Conservation (phyloP, 139 green algal genomes). For the Edaphochlamys debaryana region DNA sequence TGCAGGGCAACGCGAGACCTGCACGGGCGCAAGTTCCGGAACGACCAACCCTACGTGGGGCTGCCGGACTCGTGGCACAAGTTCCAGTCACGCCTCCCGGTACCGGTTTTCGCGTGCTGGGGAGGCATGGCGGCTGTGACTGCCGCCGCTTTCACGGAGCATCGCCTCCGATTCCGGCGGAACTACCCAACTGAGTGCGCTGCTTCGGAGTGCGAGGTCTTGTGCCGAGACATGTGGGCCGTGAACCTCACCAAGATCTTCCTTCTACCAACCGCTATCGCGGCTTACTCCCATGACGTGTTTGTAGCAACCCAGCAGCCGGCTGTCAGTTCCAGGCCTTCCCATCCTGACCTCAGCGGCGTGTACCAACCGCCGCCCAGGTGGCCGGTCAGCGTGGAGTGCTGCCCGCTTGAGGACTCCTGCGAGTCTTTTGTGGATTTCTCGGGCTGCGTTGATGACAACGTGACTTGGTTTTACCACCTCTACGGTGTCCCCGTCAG, state of each 20-base stretch:
- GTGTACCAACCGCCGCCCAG: too few species aligned
- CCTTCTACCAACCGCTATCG: conserved; percentile 48
- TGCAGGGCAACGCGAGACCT: too few species aligned
- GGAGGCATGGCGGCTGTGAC: conserved; percentile 56
- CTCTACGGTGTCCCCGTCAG: neutral
- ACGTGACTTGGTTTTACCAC: neutral
- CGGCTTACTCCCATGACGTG: conserved; percentile 28
- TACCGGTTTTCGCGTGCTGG: conserved; percentile 60
- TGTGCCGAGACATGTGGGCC: conserved; percentile 54
- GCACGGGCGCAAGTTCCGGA: too few species aligned
- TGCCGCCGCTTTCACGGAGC: conserved; percentile 40
- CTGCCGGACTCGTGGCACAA: too few species aligned
- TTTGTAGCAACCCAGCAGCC: neutral
- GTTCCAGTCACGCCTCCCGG: conserved; percentile 30
- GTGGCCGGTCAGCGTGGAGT: too few species aligned
- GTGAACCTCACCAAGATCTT: conserved; percentile 45
- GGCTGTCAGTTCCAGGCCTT: neutral
- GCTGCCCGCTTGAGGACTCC: neutral
- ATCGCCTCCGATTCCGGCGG: conserved; percentile 31
- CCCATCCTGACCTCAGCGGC: neutral
- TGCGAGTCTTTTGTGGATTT: neutral
- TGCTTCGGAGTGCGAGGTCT: conserved; percentile 55
- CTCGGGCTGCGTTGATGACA: neutral
- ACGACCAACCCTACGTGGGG: too few species aligned
- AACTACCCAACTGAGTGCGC: conserved; percentile 47